Percentiles rank a stretch among this genome's conserved stretches.
Conservation (phyloP, 2,329 filamentous ascomycete species). For the Trichoderma koningiopsis region DNA sequence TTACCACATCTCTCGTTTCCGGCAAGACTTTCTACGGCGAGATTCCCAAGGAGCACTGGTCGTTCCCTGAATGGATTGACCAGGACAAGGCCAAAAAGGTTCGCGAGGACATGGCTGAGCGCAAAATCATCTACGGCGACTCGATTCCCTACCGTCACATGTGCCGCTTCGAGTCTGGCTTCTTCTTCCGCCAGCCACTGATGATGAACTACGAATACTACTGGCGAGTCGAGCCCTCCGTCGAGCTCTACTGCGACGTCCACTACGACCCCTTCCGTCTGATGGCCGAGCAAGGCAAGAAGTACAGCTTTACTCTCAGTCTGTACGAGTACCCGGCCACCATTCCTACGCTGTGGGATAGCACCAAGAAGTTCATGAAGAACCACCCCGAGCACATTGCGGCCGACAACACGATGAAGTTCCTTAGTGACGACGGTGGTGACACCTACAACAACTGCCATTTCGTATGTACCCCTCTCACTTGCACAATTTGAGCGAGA, state of each 20-base stretch:
- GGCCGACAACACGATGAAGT: constrained; percentile 82
- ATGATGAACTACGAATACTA: constrained; percentile 99
- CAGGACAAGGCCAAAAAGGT: constrained; percentile 89
- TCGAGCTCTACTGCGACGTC: constrained; percentile 95
- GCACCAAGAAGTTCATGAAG: constrained; percentile 90
- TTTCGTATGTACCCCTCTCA: constrained; percentile 64
- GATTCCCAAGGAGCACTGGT: constrained; percentile 94
- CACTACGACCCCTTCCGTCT: constrained; percentile 94
- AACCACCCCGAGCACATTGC: constrained; percentile 86
- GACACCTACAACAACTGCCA: constrained; percentile 97
- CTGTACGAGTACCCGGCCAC: constrained; percentile 97
- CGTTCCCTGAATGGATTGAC: constrained; percentile 93
- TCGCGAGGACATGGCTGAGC: constrained; percentile 88
- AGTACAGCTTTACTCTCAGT: constrained; percentile 96
- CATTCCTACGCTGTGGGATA: constrained; percentile 94
- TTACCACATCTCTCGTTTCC: constrained; percentile 87
- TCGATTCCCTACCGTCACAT: constrained; percentile 97
- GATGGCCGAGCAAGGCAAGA: constrained; percentile 96
- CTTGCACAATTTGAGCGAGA: neutral
- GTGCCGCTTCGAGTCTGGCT: constrained; percentile 98
- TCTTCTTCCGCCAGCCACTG: constrained; percentile 94
- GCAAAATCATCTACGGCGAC: constrained; percentile 98
- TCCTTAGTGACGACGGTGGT: constrained; percentile 88
- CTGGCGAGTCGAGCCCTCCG: constrained; percentile 97
- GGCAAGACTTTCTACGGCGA: constrained; percentile 88